phyloP scores from a whole-genome alignment of 2,329 filamentous ascomycete species.

The Bipolaris gigantea region DNA sequence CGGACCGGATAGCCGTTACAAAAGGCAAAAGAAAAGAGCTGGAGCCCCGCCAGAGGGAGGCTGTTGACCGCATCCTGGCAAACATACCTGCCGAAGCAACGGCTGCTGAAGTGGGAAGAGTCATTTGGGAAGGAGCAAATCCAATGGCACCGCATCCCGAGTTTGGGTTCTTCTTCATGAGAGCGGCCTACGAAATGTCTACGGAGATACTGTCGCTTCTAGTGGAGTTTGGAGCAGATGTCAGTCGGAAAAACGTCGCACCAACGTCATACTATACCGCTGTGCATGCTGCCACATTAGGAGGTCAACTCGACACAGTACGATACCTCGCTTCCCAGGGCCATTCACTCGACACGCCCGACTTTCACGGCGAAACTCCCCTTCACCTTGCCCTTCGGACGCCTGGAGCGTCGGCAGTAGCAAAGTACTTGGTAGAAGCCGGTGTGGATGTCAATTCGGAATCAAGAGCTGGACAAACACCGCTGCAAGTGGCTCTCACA shows the following conservation, averaged over 20 bases:
- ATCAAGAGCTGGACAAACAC: constrained; percentile 24
- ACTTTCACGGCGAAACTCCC: constrained; percentile 35
- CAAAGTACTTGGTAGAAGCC: constrained; percentile 32
- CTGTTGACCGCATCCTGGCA: constrained; percentile 34
- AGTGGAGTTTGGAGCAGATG: constrained; percentile 37
- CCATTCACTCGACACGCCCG: constrained; percentile 31
- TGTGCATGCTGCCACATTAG: constrained; percentile 36
- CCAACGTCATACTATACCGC: constrained; percentile 26
- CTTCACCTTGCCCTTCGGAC: constrained; percentile 37
- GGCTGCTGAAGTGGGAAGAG: constrained; percentile 28
- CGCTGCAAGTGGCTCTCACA: constrained; percentile 29
- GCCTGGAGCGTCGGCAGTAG: constrained; percentile 29
- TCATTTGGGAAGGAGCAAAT: constrained; percentile 37
- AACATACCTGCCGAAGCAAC: constrained; percentile 31
- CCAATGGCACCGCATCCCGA: constrained; percentile 35
- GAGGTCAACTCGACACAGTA: constrained; percentile 29
- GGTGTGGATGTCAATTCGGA: constrained; percentile 39
- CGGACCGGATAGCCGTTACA: constrained; percentile 35
- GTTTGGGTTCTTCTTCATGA: constrained; percentile 35
- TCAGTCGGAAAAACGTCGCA: constrained; percentile 19
- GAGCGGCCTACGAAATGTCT: constrained; percentile 34
- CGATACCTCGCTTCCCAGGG: constrained; percentile 32
- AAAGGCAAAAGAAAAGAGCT: constrained; percentile 32
- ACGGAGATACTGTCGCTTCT: constrained; percentile 26
- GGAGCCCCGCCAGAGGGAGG: constrained; percentile 27